A percentile compares a stretch with the other conserved stretches of the same genome.
Evolutionary conservation across 1,139 yeast genomes (phyloP).

Genomic region (Kodamaea arcana): DNA sequence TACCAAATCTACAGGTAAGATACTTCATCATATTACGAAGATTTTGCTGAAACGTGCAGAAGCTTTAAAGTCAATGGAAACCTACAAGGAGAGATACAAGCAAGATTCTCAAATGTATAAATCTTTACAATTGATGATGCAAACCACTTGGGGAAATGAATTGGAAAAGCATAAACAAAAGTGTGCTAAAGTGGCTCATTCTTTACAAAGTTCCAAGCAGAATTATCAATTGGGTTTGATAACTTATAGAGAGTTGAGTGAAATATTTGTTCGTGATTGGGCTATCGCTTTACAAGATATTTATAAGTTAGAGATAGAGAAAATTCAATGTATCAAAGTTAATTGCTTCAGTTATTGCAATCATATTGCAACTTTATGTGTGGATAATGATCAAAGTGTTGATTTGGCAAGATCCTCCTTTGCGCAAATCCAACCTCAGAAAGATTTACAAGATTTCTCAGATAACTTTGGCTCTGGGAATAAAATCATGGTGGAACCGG

Average conservation of each 20-base stretch:
- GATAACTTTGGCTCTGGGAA: constrained; percentile 63
- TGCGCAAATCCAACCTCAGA: constrained; percentile 63
- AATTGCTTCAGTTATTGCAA: constrained; percentile 84
- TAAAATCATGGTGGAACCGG: constrained; percentile 54
- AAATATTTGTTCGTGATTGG: constrained; percentile 81
- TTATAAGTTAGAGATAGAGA: constrained; percentile 73
- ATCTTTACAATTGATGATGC: constrained; percentile 57
- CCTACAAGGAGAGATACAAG: constrained; percentile 54
- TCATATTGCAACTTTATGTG: constrained; percentile 70
- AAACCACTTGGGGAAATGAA: constrained; percentile 76
- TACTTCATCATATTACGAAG: constrained; percentile 37
- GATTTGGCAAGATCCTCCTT: constrained; percentile 65
- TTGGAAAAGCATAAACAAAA: constrained; percentile 63
- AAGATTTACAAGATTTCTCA: constrained; percentile 58
- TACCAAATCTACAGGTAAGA: constrained; percentile 27
- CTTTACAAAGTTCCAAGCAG: constrained; percentile 46
- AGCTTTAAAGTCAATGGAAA: constrained; percentile 28
- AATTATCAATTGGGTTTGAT: constrained; percentile 60
- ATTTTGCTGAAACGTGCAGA: constrained; percentile 25
- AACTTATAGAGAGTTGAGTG: constrained; percentile 62
- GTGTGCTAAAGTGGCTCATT: constrained; percentile 50
- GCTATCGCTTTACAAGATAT: constrained; percentile 59
- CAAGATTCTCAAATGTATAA: constrained; percentile 57
- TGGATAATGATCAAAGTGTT: constrained; percentile 70
- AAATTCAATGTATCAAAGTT: constrained; percentile 70